Percentiles rank a stretch among this genome's conserved stretches.
Conservation (phyloP, 208 protist genomes). For the Endotrypanum monterogeii region DNA sequence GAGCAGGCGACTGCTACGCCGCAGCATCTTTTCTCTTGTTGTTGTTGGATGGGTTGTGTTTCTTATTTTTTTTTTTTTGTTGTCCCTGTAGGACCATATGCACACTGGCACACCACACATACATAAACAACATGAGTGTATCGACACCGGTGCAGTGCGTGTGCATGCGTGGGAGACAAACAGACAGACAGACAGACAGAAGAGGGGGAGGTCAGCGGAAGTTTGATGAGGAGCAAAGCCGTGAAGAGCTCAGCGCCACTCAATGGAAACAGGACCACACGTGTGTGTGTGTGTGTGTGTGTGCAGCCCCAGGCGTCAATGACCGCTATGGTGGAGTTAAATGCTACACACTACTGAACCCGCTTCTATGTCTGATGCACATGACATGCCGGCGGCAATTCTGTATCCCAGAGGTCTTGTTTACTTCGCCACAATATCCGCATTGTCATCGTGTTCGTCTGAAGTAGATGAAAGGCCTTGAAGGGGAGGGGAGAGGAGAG, state of each 20-base stretch:
- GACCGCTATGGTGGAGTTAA: not conserved
- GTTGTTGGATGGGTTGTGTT: no score
- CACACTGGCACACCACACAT: no score
- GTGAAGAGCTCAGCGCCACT: not conserved
- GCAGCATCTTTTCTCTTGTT: conserved; percentile 64
- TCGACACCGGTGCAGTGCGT: no score
- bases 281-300: no score
- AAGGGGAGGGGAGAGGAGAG: not conserved
- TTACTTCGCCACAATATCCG: not conserved
- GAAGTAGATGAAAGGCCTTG: no score
- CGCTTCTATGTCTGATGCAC: not conserved
- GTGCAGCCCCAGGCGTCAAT: no score
- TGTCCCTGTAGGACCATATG: no score
- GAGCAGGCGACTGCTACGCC: conserved; percentile 24
- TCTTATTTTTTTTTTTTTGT: no score
- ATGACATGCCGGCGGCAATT: not conserved
- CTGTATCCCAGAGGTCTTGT: not conserved
- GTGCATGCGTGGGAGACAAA: not conserved
- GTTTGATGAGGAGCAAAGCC: not conserved
- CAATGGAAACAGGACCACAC: not conserved
- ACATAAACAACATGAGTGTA: no score
- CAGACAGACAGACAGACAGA: conserved; percentile 5
- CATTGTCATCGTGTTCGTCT: not conserved
- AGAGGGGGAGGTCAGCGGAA: conserved; percentile 13
- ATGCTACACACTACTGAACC: not conserved